These are phyloP conservation scores for Penicillium sp. DNA, from an alignment of 2,329 filamentous ascomycete genomes.

Conservation along the genomic window DNA sequence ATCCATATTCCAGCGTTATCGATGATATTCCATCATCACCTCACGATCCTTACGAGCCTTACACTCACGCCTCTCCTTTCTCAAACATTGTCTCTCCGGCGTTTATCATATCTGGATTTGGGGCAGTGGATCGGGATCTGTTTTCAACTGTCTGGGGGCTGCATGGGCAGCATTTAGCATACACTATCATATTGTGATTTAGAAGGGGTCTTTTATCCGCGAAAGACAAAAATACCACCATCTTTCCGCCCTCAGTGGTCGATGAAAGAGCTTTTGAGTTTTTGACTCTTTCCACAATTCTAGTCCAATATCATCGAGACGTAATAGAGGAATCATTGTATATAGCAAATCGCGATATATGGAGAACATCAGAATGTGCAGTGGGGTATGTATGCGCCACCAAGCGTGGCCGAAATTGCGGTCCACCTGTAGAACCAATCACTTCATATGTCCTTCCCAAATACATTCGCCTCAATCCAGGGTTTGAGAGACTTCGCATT, in stretches of 20 bases:
- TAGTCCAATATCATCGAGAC: not conserved
- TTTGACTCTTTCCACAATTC: not conserved
- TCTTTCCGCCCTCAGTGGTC: not conserved
- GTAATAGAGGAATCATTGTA: constrained; percentile 1
- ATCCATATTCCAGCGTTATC: constrained; percentile 12
- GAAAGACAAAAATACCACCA: constrained; percentile 2
- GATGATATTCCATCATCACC: constrained; percentile 20
- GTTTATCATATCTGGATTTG: not conserved
- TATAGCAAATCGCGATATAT: constrained; percentile 10
- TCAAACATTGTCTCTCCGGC: not conserved
- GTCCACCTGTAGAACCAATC: constrained; percentile 1
- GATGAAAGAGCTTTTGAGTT: not conserved
- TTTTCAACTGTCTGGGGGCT: not conserved
- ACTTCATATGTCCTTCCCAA: not conserved
- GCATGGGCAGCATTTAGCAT: constrained; percentile 1
- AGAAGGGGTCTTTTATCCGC: constrained; percentile 2
- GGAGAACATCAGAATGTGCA: constrained; percentile 12
- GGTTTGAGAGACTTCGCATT: not conserved
- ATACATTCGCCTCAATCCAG: not conserved
- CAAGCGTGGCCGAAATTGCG: constrained; percentile 2
- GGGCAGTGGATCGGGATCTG: not conserved
- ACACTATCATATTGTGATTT: not conserved
- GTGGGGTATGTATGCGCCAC: constrained; percentile 19
- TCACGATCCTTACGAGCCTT: constrained; percentile 30
- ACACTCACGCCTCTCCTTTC: constrained; percentile 28